Base-by-base conservation (phyloP, 1,284 basidiomycete genomes). In the Ceratorhiza oryzae-sativae region DNA sequence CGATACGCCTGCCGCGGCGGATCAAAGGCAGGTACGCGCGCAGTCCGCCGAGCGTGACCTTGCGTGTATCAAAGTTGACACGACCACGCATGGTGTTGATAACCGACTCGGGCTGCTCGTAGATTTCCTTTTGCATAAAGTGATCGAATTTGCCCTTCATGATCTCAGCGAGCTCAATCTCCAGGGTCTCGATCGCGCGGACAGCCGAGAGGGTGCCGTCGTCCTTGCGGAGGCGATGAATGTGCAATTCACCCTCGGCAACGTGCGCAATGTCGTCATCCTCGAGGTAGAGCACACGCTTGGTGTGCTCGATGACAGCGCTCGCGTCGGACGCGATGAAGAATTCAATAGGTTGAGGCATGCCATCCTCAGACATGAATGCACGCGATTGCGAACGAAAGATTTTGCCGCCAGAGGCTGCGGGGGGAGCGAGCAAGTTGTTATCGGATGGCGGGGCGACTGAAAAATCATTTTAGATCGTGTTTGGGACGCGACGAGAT, bases 111-210 rank as follows among this genome's bases (percentile, higher is more conserved):
- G 97, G 97, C 83, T 99, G 97, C 81, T 99, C 97, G 86, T 97
- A 99, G 79, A 99, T 99, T 83, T 99, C 97, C 86, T 99, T 99
- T 82, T 99, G 97, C 97, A 99, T 99, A 83, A 99, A 99, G 82
- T 97, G 96, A 80, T 97, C 94, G 81, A 98, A 99, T 81, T 95
- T 94, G 80, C 97, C 97, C 88, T 99, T 99, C 97, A 99, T 99
- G 85, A 99, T 99, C 78, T 97, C 97, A 42, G 97, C 97, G 61
- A 99, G 90, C 82, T 99, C 97, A 78, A 99, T 91, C 84, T 99
- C 97, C 78, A 99, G 90, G 18, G 96, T 98, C 85, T 99, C 97
- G 82, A 99, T 99, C 76, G 90, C 95, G 77, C 97, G 93, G 68
- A 95, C 97, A 20, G 95, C 84, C 62, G 85, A 86, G 79, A 81